phyloP scores from a whole-genome alignment of 768 basidiomycete species.

The Hygrocybe coccinea region DNA sequence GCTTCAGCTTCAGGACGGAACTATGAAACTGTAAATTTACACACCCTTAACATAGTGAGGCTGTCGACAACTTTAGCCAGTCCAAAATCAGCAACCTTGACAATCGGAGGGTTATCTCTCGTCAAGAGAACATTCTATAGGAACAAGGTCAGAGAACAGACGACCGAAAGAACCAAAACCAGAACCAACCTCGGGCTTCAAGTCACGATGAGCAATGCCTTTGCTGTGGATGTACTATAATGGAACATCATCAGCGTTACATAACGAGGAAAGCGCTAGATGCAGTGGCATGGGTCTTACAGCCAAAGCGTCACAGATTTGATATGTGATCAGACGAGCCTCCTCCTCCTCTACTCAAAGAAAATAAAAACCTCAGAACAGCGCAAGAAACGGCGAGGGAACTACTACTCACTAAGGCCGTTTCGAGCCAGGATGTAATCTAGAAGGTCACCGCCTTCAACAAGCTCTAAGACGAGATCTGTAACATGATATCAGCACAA shows the following conservation, averaged over 20 bases:
- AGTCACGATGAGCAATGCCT: constrained; percentile 86
- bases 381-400: not conserved
- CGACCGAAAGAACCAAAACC: constrained; percentile 5
- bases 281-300: constrained; percentile 43
- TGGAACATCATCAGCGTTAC: constrained; percentile 3
- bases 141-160: not conserved
- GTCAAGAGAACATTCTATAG: constrained; percentile 83
- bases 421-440: constrained; percentile 63
- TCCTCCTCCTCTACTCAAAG: constrained; percentile 44
- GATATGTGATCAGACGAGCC: constrained; percentile 66
- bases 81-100: constrained; percentile 95
- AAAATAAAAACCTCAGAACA: constrained; percentile 2
- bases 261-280: not conserved
- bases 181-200: constrained; percentile 73
- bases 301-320: constrained; percentile 76
- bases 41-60: constrained; percentile 67
- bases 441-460: constrained; percentile 85
- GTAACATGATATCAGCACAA: constrained; percentile 12
- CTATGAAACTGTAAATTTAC: constrained; percentile 21
- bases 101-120: constrained; percentile 54
- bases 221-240: constrained; percentile 60
- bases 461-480: constrained; percentile 81
- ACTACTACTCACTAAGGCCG: constrained; percentile 52
- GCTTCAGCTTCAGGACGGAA: not conserved
- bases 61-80: constrained; percentile 88